phyloP scores from a whole-genome alignment of 192 early-diverging fungal species.

The Gigaspora rosea region DNA sequence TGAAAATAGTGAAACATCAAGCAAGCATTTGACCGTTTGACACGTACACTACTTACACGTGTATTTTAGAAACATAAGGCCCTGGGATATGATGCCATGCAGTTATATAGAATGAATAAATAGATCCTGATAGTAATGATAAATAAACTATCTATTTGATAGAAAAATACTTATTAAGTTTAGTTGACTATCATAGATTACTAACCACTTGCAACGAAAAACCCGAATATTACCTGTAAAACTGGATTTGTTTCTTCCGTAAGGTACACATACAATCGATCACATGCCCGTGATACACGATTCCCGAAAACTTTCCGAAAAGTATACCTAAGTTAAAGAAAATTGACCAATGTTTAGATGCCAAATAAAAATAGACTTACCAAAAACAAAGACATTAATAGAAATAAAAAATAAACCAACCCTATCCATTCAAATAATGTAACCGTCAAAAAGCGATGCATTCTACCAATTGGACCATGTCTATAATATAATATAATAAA shows the following conservation, averaged over 20 bases:
- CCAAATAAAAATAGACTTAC: not conserved
- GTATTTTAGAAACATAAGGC: constrained; percentile 36
- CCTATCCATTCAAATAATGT: constrained; percentile 3
- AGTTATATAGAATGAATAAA: constrained; percentile 31
- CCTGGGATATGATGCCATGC: constrained; percentile 41
- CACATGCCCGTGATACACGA: not conserved
- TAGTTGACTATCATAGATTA: not conserved
- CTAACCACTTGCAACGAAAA: not conserved
- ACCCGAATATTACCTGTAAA: not conserved
- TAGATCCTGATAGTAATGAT: constrained; percentile 28
- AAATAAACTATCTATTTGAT: constrained; percentile 39
- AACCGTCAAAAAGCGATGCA: constrained; percentile 1
- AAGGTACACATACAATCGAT: constrained; percentile 4
- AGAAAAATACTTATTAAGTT: not conserved
- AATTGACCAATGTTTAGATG: not conserved
- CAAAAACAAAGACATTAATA: not conserved
- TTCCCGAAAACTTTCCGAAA: not conserved
- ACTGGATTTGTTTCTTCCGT: constrained; percentile 24
- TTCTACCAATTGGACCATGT: constrained; percentile 20
- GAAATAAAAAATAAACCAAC: not conserved
- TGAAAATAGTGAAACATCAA: not conserved
- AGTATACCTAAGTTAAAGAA: not conserved
- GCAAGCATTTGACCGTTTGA: not conserved
- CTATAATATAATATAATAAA: not conserved
- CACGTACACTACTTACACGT: constrained; percentile 37